Conservation (phyloP, 768 basidiomycete species). For the Suillus bovinus region DNA sequence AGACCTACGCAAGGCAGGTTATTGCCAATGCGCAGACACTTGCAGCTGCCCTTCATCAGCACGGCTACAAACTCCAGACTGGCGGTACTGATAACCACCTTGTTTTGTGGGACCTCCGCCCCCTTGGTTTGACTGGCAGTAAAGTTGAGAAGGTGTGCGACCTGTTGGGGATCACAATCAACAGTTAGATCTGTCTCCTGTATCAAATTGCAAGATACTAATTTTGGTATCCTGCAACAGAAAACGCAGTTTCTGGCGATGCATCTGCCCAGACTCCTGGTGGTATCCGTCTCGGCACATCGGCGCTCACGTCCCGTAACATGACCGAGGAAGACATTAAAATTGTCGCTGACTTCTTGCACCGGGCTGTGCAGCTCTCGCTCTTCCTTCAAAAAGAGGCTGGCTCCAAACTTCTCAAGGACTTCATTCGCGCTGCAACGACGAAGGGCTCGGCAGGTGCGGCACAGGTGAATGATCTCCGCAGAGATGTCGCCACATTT, state of each 20-base stretch:
- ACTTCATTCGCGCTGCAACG: slow-evolving; percentile 86
- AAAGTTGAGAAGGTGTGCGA: slow-evolving; percentile 99
- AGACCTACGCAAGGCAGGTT: slow-evolving; percentile 92
- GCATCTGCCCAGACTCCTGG: slow-evolving; percentile 94
- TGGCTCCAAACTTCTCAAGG: slow-evolving; percentile 91
- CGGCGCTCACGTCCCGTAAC: slow-evolving; percentile 92
- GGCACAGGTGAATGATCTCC: slow-evolving; percentile 68
- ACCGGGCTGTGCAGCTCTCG: slow-evolving; percentile 92
- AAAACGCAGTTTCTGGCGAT: slow-evolving; percentile 97
- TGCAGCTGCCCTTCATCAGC: slow-evolving; percentile 63
- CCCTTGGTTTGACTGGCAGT: slow-evolving; percentile 93
- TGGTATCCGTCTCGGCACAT: slow-evolving; percentile 94
- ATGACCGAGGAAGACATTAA: slow-evolving; percentile 89
- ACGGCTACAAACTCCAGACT: slow-evolving; percentile 96
- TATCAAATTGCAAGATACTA: neutral
- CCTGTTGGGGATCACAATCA: slow-evolving; percentile 93
- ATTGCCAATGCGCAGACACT: slow-evolving; percentile 84
- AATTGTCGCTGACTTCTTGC: slow-evolving; percentile 85
- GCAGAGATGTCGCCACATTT: slow-evolving; percentile 79
- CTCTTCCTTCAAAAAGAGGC: slow-evolving; percentile 92
- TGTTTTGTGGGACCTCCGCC: slow-evolving; percentile 96
- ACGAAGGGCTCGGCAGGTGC: slow-evolving; percentile 72
- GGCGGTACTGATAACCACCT: slow-evolving; percentile 97
- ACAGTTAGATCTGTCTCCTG: slow-evolving; percentile 56
- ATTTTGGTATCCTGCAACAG: slow-evolving; percentile 34